Conservation (phyloP, 495 filamentous ascomycete species). For the Penicillium argentinense region DNA sequence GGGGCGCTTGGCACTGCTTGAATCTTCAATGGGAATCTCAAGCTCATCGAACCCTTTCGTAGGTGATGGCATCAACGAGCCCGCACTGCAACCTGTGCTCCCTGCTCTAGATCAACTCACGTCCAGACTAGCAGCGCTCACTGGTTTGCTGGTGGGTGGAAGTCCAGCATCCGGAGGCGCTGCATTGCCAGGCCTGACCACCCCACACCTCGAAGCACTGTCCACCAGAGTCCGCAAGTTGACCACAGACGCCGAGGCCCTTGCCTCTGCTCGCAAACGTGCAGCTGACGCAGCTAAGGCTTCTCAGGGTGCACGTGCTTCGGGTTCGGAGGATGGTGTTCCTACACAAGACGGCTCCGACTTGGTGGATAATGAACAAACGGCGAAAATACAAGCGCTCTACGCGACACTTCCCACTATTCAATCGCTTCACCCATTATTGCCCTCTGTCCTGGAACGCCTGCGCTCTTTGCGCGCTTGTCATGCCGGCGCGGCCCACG, state of each 20-base stretch:
- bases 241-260: constrained; percentile 73
- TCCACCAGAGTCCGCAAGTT: constrained; percentile 71
- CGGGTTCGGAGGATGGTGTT: constrained; percentile 34
- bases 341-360: constrained; percentile 29
- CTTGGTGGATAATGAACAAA: constrained; percentile 58
- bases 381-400: constrained; percentile 86
- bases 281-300: constrained; percentile 69
- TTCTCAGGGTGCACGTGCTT: constrained; percentile 57
- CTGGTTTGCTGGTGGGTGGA: constrained; percentile 43
- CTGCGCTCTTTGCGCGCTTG: constrained; percentile 79
- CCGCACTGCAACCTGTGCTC: constrained; percentile 75
- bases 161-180: constrained; percentile 30
- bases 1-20: constrained; percentile 70
- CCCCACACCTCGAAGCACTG: constrained; percentile 65
- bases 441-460: constrained; percentile 84
- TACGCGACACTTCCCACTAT: constrained; percentile 89
- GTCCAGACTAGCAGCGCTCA: constrained; percentile 44
- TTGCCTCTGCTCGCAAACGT: constrained; percentile 69
- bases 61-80: constrained; percentile 54
- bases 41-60: constrained; percentile 65
- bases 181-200: constrained; percentile 28
- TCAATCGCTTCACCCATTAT: constrained; percentile 77
- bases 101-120: constrained; percentile 68
- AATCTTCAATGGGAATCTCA: constrained; percentile 77
- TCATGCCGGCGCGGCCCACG: constrained; percentile 84